phyloP scores from a whole-genome alignment of 345 rosid species.

The Ceriops tagal region DNA sequence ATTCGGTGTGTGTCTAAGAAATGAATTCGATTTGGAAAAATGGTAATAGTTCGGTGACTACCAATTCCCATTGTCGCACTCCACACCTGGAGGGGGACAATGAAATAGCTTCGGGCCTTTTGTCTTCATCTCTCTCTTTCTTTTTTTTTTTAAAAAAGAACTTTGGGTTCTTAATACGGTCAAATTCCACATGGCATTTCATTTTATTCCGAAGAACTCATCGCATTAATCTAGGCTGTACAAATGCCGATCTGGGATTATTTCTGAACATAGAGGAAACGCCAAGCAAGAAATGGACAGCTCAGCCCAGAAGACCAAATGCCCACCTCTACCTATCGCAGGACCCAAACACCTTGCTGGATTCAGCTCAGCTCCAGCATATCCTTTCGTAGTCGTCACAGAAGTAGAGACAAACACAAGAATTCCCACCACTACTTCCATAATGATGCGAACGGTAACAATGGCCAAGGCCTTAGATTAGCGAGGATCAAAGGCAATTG shows the following conservation, averaged over 20 bases:
- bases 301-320: conserved; percentile 29
- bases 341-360: conserved; percentile 53
- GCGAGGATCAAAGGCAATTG: conserved; percentile 42
- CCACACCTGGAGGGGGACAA: conserved; percentile 38
- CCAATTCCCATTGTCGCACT: conserved; percentile 31
- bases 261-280: conserved; percentile 15
- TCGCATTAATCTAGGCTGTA: not conserved
- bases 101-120: no score
- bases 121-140: no score
- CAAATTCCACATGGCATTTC: no score
- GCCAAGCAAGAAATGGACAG: conserved; percentile 3
- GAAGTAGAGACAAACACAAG: conserved; percentile 41
- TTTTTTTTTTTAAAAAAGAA: no score
- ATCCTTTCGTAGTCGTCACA: conserved; percentile 36
- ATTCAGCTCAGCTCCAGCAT: conserved; percentile 49
- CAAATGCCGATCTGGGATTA: conserved; percentile 21
- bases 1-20: no score
- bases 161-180: no score
- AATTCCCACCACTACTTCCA: conserved; percentile 37
- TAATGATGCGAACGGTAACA: conserved; percentile 23
- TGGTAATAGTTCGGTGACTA: no score
- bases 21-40: no score
- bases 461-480: conserved; percentile 36
- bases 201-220: not conserved
- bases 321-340: conserved; percentile 24